A percentile compares a stretch with the other conserved stretches of the same genome.
Conservation (phyloP, 257 asterid genomes). For the Ilex aquifolium region DNA sequence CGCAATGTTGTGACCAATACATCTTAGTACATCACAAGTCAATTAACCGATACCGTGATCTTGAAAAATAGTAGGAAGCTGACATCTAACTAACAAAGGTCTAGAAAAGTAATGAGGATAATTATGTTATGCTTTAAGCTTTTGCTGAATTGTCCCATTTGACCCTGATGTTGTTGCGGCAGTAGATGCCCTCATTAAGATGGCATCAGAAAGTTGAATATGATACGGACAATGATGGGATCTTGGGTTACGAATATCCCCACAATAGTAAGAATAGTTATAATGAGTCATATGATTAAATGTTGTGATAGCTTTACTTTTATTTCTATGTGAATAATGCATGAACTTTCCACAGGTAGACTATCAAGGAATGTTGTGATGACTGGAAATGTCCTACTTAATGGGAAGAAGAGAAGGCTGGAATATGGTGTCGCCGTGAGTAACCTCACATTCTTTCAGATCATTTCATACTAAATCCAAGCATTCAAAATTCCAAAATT, state of each 20-base stretch:
- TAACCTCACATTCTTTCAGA: slow-evolving; percentile 4
- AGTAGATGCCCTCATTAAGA: not conserved
- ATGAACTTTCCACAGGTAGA: slow-evolving; percentile 53
- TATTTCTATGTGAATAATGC: not conserved
- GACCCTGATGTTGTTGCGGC: not conserved
- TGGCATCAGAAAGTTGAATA: not conserved
- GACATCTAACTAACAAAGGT: not conserved
- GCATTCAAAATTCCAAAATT: too few relatives aligned
- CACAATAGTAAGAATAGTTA: too few relatives aligned
- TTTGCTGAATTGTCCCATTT: not conserved
- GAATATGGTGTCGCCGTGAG: slow-evolving; percentile 88
- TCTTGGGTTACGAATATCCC: too few relatives aligned
- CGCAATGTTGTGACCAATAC: too few relatives aligned
- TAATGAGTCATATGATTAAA: too few relatives aligned
- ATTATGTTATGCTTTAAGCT: too few relatives aligned
- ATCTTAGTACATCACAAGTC: too few relatives aligned
- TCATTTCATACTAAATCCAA: too few relatives aligned
- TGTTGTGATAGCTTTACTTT: too few relatives aligned
- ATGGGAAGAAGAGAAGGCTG: slow-evolving; percentile 73
- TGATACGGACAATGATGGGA: too few relatives aligned
- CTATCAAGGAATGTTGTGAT: slow-evolving; percentile 74
- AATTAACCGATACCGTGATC: too few relatives aligned
- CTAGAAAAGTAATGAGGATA: too few relatives aligned
- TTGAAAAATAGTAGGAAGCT: not conserved
- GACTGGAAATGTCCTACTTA: slow-evolving; percentile 83